phyloP scores from a whole-genome alignment of 257 asterid genomes.

The Solanum rostratum region DNA sequence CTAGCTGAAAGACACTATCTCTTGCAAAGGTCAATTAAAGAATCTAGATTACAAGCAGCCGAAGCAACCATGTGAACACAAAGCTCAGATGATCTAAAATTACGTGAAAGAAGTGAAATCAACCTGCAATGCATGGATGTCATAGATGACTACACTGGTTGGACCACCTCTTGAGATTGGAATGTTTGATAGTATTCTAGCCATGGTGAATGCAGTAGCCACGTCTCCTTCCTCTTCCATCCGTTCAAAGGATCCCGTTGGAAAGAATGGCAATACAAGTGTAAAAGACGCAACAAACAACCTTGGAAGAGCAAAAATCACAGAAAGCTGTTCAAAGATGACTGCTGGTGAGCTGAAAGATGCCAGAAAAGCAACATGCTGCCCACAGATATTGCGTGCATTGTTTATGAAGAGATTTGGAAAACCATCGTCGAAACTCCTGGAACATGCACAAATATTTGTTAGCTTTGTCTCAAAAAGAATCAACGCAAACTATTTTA shows the following conservation, averaged over 20 bases:
- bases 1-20: neutral
- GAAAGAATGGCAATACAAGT: constrained; percentile 78
- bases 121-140: constrained; percentile 90
- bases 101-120: neutral
- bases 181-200: constrained; percentile 77
- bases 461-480: neutral
- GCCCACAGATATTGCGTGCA: constrained; percentile 85
- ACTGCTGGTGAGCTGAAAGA: constrained; percentile 91
- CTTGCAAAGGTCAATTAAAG: neutral
- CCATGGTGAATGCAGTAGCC: constrained; percentile 94
- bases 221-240: constrained; percentile 97
- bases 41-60: neutral
- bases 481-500: neutral
- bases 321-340: constrained; percentile 93
- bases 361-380: constrained; percentile 81
- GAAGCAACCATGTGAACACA: neutral
- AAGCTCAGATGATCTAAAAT: neutral
- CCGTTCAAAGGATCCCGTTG: constrained; percentile 89
- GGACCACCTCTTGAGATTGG: constrained; percentile 96
- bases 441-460: constrained; percentile 15
- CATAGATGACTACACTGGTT: constrained; percentile 76
- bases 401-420: constrained; percentile 88
- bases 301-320: constrained; percentile 89
- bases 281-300: constrained; percentile 79
- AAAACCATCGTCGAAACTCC: constrained; percentile 92